Conservation (phyloP, 345 rosid species). For the Populus tremula region DNA sequence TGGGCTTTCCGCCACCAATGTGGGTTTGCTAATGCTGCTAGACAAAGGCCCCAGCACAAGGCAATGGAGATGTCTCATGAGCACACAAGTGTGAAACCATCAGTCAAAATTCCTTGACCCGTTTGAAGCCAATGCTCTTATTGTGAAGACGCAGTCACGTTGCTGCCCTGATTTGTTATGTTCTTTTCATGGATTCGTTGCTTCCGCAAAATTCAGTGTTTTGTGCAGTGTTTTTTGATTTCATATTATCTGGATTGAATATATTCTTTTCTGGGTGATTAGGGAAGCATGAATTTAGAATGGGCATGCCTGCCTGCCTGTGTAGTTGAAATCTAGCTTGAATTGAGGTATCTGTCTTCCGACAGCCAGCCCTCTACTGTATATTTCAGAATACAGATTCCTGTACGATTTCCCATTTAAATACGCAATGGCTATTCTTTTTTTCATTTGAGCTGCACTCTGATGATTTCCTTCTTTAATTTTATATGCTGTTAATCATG, state of each 20-base stretch:
- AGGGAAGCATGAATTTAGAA: conserved; percentile 20
- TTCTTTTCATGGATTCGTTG: conserved; percentile 14
- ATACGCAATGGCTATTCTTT: conserved; percentile 23
- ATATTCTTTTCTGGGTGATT: conserved; percentile 19
- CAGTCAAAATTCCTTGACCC: not conserved
- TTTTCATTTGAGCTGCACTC: conserved; percentile 1
- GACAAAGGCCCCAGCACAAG: conserved; percentile 62
- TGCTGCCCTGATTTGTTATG: not conserved
- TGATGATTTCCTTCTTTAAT: not conserved
- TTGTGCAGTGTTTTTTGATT: conserved; percentile 36
- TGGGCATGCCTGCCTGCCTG: conserved; percentile 23
- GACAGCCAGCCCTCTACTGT: conserved; percentile 29
- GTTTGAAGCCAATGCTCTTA: not conserved
- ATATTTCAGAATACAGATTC: conserved; percentile 27
- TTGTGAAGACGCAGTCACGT: not conserved
- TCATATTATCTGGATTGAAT: conserved; percentile 23
- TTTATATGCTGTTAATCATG: not conserved
- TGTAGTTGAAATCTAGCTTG: conserved; percentile 28
- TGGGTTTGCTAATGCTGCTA: conserved; percentile 78
- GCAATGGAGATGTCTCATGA: conserved; percentile 80
- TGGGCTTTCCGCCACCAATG: conserved; percentile 60
- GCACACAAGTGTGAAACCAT: conserved; percentile 49
- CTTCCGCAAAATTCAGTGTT: conserved; percentile 28
- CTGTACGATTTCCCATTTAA: conserved; percentile 27
- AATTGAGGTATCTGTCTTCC: conserved; percentile 12